Evolutionary conservation across 305 asterid genomes (phyloP).

Genomic region (Fraxinus sp.): DNA sequence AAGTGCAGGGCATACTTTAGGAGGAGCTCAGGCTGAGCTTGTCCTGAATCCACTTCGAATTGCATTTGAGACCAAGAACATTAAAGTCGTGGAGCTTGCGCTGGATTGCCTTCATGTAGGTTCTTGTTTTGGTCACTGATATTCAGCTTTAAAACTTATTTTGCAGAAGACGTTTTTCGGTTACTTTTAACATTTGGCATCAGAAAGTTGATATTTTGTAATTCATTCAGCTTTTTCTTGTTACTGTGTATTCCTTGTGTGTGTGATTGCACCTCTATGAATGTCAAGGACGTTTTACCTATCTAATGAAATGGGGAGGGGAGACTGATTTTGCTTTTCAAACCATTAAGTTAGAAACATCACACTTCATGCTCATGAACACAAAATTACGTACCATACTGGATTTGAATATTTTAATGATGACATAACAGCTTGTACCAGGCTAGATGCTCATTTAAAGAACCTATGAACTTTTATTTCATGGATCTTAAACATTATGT

Average conservation of each 20-base stretch:
- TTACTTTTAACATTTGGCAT: conserved; percentile 14
- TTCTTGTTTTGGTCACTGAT: conserved; percentile 28
- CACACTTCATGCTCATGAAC: neutral
- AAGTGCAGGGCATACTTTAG: conserved; percentile 82
- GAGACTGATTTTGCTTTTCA: neutral
- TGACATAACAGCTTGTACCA: conserved; percentile 8
- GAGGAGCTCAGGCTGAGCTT: conserved; percentile 85
- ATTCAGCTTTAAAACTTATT: conserved; percentile 10
- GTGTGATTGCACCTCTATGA: conserved; percentile 14
- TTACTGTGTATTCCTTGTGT: conserved; percentile 4
- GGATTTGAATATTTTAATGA: neutral
- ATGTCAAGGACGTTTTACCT: conserved; percentile 10
- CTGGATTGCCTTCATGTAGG: conserved; percentile 99
- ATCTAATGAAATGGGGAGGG: neutral
- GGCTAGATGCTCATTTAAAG: conserved; percentile 14
- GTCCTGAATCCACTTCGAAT: conserved; percentile 85
- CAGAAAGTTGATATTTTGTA: conserved; percentile 19
- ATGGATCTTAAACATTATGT: conserved; percentile 14
- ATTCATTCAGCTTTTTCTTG: conserved; percentile 1
- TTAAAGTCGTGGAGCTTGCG: conserved; percentile 87
- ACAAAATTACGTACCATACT: neutral
- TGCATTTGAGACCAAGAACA: conserved; percentile 91
- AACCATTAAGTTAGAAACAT: neutral
- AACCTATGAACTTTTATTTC: conserved; percentile 13
- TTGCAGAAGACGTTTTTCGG: conserved; percentile 3